A percentile compares a stretch with the other conserved stretches of the same genome.
phyloP scores from a whole-genome alignment of 805 yeast species.

The Barnettozyma vustinii region DNA sequence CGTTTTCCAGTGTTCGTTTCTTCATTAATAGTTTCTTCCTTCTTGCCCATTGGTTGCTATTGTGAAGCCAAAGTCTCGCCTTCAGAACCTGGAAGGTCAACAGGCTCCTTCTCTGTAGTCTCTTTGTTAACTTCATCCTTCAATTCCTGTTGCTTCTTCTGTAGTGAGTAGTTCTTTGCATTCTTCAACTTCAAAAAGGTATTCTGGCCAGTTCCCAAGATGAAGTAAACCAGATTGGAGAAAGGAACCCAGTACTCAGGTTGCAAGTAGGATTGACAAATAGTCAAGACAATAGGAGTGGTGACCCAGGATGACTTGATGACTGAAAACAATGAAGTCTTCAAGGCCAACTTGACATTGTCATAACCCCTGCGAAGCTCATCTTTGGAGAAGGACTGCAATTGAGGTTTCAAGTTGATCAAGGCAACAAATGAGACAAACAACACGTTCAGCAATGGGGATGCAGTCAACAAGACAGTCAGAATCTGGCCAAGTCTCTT shows the following conservation, averaged over 20 bases:
- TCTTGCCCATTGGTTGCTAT: slow-evolving; percentile 7
- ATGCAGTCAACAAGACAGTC: slow-evolving; percentile 46
- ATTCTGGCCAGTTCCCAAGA: slow-evolving; percentile 59
- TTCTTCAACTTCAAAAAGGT: slow-evolving; percentile 41
- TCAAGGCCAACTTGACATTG: slow-evolving; percentile 27
- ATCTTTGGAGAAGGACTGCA: slow-evolving; percentile 11
- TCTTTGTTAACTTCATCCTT: slow-evolving; percentile 17
- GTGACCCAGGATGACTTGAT: slow-evolving; percentile 51
- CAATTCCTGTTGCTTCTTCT: slow-evolving; percentile 18
- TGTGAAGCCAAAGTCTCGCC: neutral
- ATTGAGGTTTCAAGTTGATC: slow-evolving; percentile 32
- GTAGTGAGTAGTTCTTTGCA: slow-evolving; percentile 19
- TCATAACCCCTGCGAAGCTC: slow-evolving; percentile 13
- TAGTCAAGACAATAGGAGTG: slow-evolving; percentile 42
- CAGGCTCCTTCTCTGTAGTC: slow-evolving; percentile 6
- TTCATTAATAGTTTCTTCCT: neutral
- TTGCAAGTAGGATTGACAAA: slow-evolving; percentile 52
- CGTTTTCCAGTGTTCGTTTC: neutral
- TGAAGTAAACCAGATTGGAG: slow-evolving; percentile 50
- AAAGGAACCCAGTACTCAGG: slow-evolving; percentile 64
- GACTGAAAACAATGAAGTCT: slow-evolving; percentile 39
- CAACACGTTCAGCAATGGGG: slow-evolving; percentile 46
- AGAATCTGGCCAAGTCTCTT: slow-evolving; percentile 46
- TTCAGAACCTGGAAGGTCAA: slow-evolving; percentile 11
- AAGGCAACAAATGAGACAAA: slow-evolving; percentile 49